Evolutionary conservation across 371 early-diverging fungal genomes (phyloP), one percentile per base, ranked within the genome.

Genomic region (Nematocida parisii): DNA sequence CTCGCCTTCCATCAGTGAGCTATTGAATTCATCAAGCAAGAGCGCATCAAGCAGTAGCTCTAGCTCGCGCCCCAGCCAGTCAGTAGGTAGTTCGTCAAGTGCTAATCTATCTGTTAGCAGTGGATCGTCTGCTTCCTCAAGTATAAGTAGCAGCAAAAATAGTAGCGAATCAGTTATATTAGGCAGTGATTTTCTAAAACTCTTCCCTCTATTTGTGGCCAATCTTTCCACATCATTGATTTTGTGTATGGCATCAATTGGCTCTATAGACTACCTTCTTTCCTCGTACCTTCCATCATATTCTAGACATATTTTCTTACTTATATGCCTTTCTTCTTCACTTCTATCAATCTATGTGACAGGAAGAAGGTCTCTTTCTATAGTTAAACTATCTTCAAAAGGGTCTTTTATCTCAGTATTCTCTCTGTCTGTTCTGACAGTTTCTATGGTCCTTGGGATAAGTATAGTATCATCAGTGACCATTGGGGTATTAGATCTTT

Each of bases 181-280:
- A 33, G 58, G 6, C 58, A n/a, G 9, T 0, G 42, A 64, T 7
- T 3, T 64, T 7, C 11, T 42, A 11, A 39, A 33, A 13, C 11
- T 64, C 42, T 64, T 64, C 42, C 64, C 64, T 39, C 5, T 64
- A 6, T 64, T 64, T 64, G 64, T 42, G 1, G 64, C 64, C 13
- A 64, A 64, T 27, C 22, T 45, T 11, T 7, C 42, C 4, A 42
- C 64, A 11, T 64, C 64, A 9, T 6, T 64, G 22, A 42, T 15
- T 1, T 18, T 64, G 44, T 44, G 64, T 27, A 42, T 64, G 7
- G 15, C n/a, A 1, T 4, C 64, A 33, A 42, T 45, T 64, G 7
- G 22, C 1, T 20, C 42, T 44, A 18, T 64, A 15, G 44, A 64
- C 13, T 64, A 42, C 22, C 42, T 64, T 27, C 45, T 45, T 27